Evolutionary conservation across 1,284 basidiomycete species (phyloP), one percentile per base, ranked within the genome.

Genomic region (Trichosporon sp.): DNA sequence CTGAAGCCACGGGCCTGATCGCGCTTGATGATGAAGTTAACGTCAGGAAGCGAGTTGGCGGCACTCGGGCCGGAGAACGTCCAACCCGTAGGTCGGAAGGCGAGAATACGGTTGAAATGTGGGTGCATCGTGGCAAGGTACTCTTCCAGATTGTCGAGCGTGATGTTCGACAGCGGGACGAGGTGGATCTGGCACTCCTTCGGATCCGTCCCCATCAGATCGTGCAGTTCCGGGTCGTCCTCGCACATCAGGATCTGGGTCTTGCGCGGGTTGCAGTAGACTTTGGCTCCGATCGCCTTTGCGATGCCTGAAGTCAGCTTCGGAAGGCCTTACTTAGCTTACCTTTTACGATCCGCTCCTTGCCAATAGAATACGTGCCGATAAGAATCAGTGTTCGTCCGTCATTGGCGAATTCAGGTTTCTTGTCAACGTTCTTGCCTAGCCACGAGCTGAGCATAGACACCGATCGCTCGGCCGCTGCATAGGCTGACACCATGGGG

Each of bases 281-380:
- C 89, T 80, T 92, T 94, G n/a, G 91, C 90, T 32, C 88, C 85
- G 38, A 99, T 84, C 0, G 91, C 91, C 65, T 89, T 88, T 0
- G 96, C 96, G 21, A 98, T 90, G 0, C 92, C 94, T 94, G 48
- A 4, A 31, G 59, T 66, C 12, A 75, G 68, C 67, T 54, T 12
- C 6, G n/a, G 31, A 32, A 14, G 19, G 1, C 4, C 26, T 26
- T 26, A 26, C 26, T 26, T 4, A 35, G 68, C 78, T 59, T 70
- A 91, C 93, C 94, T 88, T 98, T 96, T 38, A 98, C 93, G 65
- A 99, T 92, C 56, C 95, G 90, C 83, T 99, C 96, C 83, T 99
- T 99, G 67, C 96, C 96, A 68, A 99, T 94, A 0, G 93, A 94
- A 82, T 99, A 99, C 0, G 96, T 98, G 11, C 96, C 96, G 32